Evolutionary conservation across 2,329 filamentous ascomycete genomes (phyloP).

Genomic region (Aspergillus sp.): DNA sequence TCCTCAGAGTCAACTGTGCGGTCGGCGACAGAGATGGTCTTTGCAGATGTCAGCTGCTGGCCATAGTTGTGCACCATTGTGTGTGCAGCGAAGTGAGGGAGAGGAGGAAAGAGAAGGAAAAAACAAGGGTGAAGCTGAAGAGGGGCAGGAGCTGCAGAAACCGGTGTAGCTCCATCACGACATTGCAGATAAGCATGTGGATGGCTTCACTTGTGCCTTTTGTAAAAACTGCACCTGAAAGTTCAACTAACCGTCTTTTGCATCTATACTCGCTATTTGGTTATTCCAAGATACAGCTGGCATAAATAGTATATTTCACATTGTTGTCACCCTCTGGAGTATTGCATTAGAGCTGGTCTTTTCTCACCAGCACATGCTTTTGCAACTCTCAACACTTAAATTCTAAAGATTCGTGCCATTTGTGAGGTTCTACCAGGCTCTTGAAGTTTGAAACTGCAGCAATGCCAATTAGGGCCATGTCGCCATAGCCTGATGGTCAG

Average conservation of each 20-base stretch:
- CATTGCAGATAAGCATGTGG: background rate
- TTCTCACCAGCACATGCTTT: background rate
- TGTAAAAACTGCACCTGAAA: background rate
- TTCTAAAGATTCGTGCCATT: too few relatives aligned
- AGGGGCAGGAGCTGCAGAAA: background rate
- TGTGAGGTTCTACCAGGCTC: too few relatives aligned
- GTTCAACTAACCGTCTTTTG: background rate
- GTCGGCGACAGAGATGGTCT: background rate
- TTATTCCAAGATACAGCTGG: background rate
- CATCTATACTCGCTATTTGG: background rate
- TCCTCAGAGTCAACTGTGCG: background rate
- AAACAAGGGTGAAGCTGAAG: background rate
- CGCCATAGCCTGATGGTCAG: too few relatives aligned
- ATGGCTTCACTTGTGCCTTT: background rate
- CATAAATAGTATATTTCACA: background rate
- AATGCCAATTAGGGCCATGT: too few relatives aligned
- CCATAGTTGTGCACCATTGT: slow-evolving; percentile 3
- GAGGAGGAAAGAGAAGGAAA: background rate
- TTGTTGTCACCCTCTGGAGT: background rate
- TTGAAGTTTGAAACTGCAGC: too few relatives aligned
- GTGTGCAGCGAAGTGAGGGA: background rate
- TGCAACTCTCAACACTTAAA: too few relatives aligned
- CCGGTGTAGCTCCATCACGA: background rate
- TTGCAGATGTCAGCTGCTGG: background rate
- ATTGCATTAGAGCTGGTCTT: background rate